phyloP scores from a whole-genome alignment of 2,329 filamentous ascomycete genomes.

The Trichoderma aggressivum region DNA sequence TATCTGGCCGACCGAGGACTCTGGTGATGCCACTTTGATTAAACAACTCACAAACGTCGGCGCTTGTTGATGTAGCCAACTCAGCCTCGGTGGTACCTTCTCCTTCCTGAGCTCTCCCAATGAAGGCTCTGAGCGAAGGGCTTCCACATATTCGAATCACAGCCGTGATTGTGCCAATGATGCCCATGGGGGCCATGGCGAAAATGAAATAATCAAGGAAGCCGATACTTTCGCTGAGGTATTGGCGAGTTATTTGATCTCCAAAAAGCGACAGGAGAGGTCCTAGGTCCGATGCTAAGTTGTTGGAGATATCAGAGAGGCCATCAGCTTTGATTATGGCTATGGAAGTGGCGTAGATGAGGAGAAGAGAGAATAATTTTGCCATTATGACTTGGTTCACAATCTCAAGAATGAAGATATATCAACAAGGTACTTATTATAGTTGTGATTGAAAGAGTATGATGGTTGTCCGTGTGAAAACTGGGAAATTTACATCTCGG shows the following conservation, averaged over 20 bases:
- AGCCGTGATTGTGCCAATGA: neutral
- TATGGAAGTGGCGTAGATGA: neutral
- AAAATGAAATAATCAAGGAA: neutral
- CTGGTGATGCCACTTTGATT: neutral
- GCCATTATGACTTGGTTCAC: neutral
- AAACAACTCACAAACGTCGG: neutral
- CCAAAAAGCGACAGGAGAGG: neutral
- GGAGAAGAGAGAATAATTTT: neutral
- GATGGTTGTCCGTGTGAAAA: too few relatives aligned
- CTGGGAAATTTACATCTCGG: too few relatives aligned
- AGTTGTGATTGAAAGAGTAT: too few relatives aligned
- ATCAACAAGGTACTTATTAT: too few relatives aligned
- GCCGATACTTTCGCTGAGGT: neutral
- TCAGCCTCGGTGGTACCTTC: neutral
- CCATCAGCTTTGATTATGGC: neutral
- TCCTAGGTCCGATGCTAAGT: neutral
- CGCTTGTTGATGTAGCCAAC: neutral
- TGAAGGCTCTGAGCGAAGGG: neutral
- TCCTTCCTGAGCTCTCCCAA: neutral
- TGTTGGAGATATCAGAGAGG: neutral
- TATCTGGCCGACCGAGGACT: neutral
- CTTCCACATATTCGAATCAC: neutral
- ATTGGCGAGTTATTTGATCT: neutral
- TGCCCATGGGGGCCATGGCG: neutral
- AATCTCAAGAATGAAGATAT: too few relatives aligned